These are phyloP conservation scores for Mrakia hoshinonis DNA, from an alignment of 768 basidiomycete genomes.

Conservation along the genomic window DNA sequence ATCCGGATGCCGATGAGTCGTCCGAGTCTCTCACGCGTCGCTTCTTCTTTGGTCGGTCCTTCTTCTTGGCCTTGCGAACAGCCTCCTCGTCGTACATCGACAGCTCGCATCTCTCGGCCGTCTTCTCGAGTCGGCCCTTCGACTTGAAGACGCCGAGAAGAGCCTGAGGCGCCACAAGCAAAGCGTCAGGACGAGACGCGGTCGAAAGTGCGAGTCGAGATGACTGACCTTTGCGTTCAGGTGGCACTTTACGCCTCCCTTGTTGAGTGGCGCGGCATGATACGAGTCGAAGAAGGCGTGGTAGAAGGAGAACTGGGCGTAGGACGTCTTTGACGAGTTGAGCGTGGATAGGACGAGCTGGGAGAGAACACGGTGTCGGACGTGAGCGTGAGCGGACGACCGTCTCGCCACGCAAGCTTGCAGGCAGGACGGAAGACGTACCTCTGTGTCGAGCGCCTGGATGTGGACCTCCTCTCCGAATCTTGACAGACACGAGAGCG, in stretches of 20 bases:
- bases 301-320: conserved; percentile 11
- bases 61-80: neutral
- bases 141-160: conserved; percentile 13
- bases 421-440: neutral
- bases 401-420: too few relatives aligned
- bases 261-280: neutral
- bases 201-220: neutral
- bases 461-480: conserved; percentile 16
- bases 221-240: conserved; percentile 8
- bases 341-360: conserved; percentile 16
- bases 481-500: conserved; percentile 2
- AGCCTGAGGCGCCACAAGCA: neutral
- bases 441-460: conserved; percentile 10
- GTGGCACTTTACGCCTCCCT: conserved; percentile 1
- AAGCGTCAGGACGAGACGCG: neutral
- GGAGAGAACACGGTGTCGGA: too few relatives aligned
- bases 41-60: neutral
- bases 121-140: conserved; percentile 4
- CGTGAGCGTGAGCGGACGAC: neutral
- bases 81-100: conserved; percentile 3
- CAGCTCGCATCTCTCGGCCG: conserved; percentile 1
- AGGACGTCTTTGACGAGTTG: conserved; percentile 20
- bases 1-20: neutral
- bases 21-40: neutral
- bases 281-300: conserved; percentile 8